phyloP scores from a whole-genome alignment of 768 basidiomycete genomes.

The Hygrocybe punicea region DNA sequence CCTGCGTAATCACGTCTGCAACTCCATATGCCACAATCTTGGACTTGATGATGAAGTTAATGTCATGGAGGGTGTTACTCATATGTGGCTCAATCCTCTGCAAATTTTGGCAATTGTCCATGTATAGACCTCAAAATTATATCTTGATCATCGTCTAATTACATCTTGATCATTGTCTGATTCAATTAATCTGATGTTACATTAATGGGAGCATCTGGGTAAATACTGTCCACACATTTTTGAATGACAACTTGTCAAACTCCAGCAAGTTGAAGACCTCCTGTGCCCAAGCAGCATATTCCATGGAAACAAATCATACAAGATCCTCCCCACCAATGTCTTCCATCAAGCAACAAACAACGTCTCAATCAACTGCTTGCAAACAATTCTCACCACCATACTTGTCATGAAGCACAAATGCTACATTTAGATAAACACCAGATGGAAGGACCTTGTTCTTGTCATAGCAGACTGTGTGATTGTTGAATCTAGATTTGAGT shows the following conservation, averaged over 20 bases:
- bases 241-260: constrained; percentile 8
- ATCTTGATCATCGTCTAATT: too few relatives aligned
- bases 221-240: too few relatives aligned
- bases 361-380: constrained; percentile 16
- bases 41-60: too few relatives aligned
- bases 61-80: too few relatives aligned
- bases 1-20: too few relatives aligned
- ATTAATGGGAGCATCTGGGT: too few relatives aligned
- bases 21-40: too few relatives aligned
- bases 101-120: too few relatives aligned
- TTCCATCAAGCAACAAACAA: constrained; percentile 21
- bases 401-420: constrained; percentile 13
- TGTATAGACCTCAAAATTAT: too few relatives aligned
- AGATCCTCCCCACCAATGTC: constrained; percentile 21
- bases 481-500: constrained; percentile 18
- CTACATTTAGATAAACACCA: constrained; percentile 23
- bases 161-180: too few relatives aligned
- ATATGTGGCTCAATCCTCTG: too few relatives aligned
- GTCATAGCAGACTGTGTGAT: constrained; percentile 15
- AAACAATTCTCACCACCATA: constrained; percentile 20
- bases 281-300: constrained; percentile 16
- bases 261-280: constrained; percentile 10
- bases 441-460: constrained; percentile 20
- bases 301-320: constrained; percentile 21
- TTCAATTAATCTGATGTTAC: too few relatives aligned